Conservation (phyloP, 169 alveolate species). For the Eimeria falciformis region DNA sequence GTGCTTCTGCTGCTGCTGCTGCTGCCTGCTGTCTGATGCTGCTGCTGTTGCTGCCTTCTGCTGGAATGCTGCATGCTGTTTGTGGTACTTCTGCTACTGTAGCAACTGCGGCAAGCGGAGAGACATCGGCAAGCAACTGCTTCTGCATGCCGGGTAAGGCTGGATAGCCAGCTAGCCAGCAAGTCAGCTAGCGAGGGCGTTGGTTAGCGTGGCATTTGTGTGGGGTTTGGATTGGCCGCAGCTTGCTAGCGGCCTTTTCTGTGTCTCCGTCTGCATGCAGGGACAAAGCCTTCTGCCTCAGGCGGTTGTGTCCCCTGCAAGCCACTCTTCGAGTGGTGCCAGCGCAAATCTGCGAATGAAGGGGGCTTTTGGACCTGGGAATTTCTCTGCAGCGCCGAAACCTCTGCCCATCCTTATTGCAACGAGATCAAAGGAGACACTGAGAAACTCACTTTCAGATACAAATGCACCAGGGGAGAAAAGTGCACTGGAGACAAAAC, state of each 20-base stretch:
- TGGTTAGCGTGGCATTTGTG: no score
- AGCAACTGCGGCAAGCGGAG: slow-evolving; percentile 34
- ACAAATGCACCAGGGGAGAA: slow-evolving; percentile 10
- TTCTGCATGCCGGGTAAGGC: slow-evolving; percentile 39
- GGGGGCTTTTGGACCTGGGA: slow-evolving; percentile 42
- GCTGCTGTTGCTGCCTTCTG: no score
- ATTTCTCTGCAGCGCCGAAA: neutral
- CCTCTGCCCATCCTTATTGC: neutral
- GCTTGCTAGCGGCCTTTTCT: neutral
- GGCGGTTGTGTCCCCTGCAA: neutral
- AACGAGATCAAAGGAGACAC: neutral
- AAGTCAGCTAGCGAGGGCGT: no score
- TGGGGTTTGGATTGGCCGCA: neutral
- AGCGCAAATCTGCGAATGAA: neutral
- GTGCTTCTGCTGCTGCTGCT: neutral
- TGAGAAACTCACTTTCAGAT: neutral
- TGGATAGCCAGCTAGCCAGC: no score
- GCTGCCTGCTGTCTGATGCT: neutral
- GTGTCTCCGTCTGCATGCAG: slow-evolving; percentile 8
- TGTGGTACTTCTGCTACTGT: no score
- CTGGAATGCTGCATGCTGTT: no score
- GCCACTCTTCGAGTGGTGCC: slow-evolving; percentile 2
- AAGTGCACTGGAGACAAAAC: neutral
- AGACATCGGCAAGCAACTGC: slow-evolving; percentile 40
- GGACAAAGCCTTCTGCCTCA: slow-evolving; percentile 16